Evolutionary conservation across 1,284 basidiomycete species (phyloP).

Genomic region (Microbotryomycetes sp.): DNA sequence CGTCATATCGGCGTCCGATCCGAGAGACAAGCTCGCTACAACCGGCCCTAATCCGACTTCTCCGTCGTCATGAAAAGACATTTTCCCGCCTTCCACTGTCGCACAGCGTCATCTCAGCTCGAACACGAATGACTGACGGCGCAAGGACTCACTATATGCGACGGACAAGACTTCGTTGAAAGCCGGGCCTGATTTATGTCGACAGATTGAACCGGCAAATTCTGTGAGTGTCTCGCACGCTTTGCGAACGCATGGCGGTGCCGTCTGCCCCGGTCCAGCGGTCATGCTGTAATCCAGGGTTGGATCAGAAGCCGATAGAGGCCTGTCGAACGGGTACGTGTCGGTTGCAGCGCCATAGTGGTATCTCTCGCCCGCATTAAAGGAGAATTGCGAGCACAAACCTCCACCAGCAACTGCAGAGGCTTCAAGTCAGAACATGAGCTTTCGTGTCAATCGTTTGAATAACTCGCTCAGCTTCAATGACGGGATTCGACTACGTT

Average conservation of each 20-base stretch:
- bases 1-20: conserved; percentile 15
- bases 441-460: too few species aligned
- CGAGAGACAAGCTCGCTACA: conserved; percentile 23
- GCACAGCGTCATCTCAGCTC: neutral
- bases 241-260: conserved; percentile 4
- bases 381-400: conserved; percentile 11
- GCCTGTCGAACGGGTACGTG: conserved; percentile 15
- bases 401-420: neutral
- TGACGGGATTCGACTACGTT: too few species aligned
- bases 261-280: neutral
- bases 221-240: conserved; percentile 11
- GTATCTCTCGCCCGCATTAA: conserved; percentile 13
- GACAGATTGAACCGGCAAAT: conserved; percentile 1
- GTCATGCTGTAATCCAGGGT: neutral
- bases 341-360: conserved; percentile 12
- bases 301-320: neutral
- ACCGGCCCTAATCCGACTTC: conserved; percentile 20
- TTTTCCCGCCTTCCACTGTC: conserved; percentile 25
- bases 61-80: conserved; percentile 30
- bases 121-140: neutral
- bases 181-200: neutral
- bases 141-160: conserved; percentile 17
- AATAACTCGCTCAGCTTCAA: too few species aligned
- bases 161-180: conserved; percentile 30
- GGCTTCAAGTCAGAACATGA: too few species aligned